Evolutionary conservation across 345 rosid species (phyloP).

Genomic region (Syzygium aromaticum): DNA sequence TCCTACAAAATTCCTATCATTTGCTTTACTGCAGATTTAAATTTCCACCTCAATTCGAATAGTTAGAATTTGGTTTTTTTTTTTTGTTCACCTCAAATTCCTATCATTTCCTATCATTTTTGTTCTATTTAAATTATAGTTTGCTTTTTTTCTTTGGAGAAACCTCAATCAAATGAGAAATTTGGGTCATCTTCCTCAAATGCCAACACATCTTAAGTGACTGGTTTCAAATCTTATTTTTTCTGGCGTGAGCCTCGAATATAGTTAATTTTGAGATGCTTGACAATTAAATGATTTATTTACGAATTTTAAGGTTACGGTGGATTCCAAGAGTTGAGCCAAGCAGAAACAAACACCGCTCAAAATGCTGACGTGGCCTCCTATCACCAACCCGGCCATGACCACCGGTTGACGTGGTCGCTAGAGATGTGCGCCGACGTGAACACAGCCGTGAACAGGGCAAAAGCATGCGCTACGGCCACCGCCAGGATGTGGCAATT

Average conservation of each 20-base stretch:
- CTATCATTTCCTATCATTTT: not conserved
- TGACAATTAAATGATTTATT: not conserved
- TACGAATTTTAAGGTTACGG: not conserved
- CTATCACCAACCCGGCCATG: slow-evolving; percentile 3
- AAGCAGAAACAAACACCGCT: not conserved
- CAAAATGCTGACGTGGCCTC: slow-evolving; percentile 4
- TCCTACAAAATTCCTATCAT: not conserved
- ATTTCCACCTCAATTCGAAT: not conserved
- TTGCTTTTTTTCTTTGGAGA: not conserved
- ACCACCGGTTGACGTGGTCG: slow-evolving; percentile 11
- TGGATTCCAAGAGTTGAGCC: slow-evolving; percentile 9
- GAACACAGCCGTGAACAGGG: slow-evolving; percentile 5
- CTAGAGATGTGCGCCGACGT: slow-evolving; percentile 2
- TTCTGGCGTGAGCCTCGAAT: not conserved
- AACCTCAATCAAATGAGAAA: not conserved
- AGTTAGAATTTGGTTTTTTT: not conserved
- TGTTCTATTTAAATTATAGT: not conserved
- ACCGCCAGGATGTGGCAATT: not conserved
- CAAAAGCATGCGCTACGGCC: slow-evolving; percentile 6
- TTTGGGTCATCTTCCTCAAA: not conserved
- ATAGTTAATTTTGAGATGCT: not conserved
- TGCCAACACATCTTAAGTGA: not conserved
- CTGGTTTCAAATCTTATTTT: not conserved
- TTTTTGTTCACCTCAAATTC: not conserved
- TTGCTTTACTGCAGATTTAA: not conserved